phyloP scores from a whole-genome alignment of 2,329 filamentous ascomycete genomes.

The Daldinia eschscholtzii region DNA sequence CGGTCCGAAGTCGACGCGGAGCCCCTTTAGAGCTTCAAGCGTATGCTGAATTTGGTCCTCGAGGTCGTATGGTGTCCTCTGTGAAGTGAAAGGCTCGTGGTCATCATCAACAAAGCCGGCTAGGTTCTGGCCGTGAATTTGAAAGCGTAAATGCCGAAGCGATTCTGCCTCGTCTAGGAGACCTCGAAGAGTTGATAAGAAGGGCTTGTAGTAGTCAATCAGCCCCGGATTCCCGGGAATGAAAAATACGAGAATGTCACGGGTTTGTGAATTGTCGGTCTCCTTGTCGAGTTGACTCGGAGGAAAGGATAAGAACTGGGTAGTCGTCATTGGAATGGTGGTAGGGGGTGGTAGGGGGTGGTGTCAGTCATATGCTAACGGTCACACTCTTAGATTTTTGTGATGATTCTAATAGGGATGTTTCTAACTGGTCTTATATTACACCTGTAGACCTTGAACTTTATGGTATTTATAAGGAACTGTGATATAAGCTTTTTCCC shows the following conservation, averaged over 20 bases:
- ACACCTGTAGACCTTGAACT: too few relatives aligned
- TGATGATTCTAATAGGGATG: not conserved
- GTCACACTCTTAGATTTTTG: not conserved
- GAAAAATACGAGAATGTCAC: constrained; percentile 72
- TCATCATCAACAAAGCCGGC: constrained; percentile 69
- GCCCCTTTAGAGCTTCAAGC: constrained; percentile 55
- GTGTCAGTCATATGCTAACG: not conserved
- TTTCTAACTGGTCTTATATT: not conserved
- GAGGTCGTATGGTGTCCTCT: constrained; percentile 62
- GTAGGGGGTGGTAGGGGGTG: not conserved
- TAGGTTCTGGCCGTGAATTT: constrained; percentile 70
- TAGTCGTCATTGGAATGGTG: constrained; percentile 11
- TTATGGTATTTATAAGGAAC: too few relatives aligned
- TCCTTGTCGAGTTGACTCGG: constrained; percentile 15
- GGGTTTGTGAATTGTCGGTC: constrained; percentile 16
- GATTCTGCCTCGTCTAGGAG: constrained; percentile 60
- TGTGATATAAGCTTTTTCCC: too few relatives aligned
- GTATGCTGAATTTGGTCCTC: constrained; percentile 65
- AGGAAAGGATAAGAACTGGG: constrained; percentile 41
- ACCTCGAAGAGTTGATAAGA: constrained; percentile 69
- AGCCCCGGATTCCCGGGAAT: constrained; percentile 83
- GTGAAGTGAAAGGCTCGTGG: constrained; percentile 59
- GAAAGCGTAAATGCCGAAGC: constrained; percentile 56
- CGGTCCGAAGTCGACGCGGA: constrained; percentile 49
- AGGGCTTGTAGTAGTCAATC: constrained; percentile 78